Conservation (phyloP, 2,329 filamentous ascomycete species). For the Botrytis sinoallii region DNA sequence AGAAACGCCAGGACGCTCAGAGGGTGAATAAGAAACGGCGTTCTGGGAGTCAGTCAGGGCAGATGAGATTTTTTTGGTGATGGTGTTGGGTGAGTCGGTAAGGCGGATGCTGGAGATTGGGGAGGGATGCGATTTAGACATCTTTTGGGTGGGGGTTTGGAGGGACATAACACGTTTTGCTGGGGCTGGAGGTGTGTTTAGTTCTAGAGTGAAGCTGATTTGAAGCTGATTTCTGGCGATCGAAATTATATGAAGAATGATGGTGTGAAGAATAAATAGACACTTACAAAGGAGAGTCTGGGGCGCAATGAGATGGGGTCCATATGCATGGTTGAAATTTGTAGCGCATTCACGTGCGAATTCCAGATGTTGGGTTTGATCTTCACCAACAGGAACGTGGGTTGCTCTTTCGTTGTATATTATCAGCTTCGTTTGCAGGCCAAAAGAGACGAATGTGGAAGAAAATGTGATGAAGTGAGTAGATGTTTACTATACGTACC, state of each 20-base stretch:
- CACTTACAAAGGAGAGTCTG: slow-evolving; percentile 67
- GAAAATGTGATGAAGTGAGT: neutral
- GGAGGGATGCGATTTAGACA: slow-evolving; percentile 85
- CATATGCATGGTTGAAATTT: slow-evolving; percentile 79
- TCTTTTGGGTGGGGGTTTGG: slow-evolving; percentile 72
- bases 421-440: neutral
- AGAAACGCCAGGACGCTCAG: slow-evolving; percentile 72
- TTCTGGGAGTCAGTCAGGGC: slow-evolving; percentile 74
- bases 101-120: slow-evolving; percentile 76
- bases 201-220: neutral
- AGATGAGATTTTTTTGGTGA: slow-evolving; percentile 65
- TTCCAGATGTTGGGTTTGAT: slow-evolving; percentile 91
- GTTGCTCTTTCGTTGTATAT: slow-evolving; percentile 60
- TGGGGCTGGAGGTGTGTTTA: slow-evolving; percentile 42
- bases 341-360: slow-evolving; percentile 83
- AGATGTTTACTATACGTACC: slow-evolving; percentile 43
- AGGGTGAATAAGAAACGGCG: slow-evolving; percentile 69
- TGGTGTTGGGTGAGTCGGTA: slow-evolving; percentile 64
- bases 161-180: slow-evolving; percentile 89
- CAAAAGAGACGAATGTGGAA: slow-evolving; percentile 1
- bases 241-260: neutral
- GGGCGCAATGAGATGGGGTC: slow-evolving; percentile 60
- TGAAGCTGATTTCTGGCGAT: neutral
- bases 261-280: neutral
- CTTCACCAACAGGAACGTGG: slow-evolving; percentile 94